A percentile compares a stretch with the other conserved stretches of the same genome.
phyloP scores from a whole-genome alignment of 768 basidiomycete genomes.

The Panellus pusillus region DNA sequence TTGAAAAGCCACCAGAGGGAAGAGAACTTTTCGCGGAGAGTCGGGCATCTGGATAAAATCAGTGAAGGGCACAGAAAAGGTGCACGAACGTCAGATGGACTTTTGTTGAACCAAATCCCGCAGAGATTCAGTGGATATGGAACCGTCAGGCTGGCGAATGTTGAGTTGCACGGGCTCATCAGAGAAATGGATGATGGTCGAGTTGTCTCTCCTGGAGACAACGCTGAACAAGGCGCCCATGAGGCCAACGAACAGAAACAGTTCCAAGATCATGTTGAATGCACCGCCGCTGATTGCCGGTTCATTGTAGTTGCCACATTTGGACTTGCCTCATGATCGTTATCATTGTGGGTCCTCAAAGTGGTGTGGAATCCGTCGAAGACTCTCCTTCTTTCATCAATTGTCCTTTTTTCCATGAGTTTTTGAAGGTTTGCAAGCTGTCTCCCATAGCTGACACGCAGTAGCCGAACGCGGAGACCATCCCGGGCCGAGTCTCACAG shows the following conservation, averaged over 20 bases:
- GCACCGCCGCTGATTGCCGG: neutral
- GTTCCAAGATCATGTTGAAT: neutral
- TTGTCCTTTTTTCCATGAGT: too few relatives aligned
- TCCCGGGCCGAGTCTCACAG: too few relatives aligned
- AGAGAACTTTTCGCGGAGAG: conserved; percentile 42
- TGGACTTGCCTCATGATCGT: neutral
- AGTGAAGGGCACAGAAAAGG: neutral
- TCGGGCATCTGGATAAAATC: conserved; percentile 31
- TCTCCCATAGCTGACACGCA: too few relatives aligned
- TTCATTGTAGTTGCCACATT: neutral
- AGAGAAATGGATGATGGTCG: conserved; percentile 39
- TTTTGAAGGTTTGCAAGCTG: too few relatives aligned
- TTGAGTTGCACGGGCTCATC: conserved; percentile 36
- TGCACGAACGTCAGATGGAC: neutral
- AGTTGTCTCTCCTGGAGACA: conserved; percentile 18
- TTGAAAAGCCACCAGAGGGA: conserved; percentile 53
- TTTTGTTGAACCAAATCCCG: conserved; percentile 39
- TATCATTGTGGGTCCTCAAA: neutral
- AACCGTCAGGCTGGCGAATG: conserved; percentile 33
- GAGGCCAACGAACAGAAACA: conserved; percentile 7
- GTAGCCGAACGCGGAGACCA: too few relatives aligned
- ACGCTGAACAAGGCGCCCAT: conserved; percentile 38
- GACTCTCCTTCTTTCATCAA: neutral
- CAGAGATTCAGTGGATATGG: conserved; percentile 38
- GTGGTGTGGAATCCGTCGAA: too few relatives aligned